phyloP scores from a whole-genome alignment of 202 grass and related monocot species.

The Alloteropsis angusta region DNA sequence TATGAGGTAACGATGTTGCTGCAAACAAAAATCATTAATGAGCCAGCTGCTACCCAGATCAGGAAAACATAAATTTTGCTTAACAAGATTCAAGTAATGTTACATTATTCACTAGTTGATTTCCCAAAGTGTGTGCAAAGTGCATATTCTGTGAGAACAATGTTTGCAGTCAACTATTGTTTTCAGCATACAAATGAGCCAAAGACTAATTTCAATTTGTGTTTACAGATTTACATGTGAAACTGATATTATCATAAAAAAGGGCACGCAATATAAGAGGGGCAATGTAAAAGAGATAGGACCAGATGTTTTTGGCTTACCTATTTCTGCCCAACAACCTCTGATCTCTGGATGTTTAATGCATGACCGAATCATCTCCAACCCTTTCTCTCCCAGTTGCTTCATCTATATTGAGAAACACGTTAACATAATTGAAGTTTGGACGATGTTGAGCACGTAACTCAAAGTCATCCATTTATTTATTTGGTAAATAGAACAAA shows the following conservation, averaged over 20 bases:
- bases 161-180: not conserved
- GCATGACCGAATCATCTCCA: constrained; percentile 43
- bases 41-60: not conserved
- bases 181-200: not conserved
- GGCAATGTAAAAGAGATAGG: constrained; percentile 6
- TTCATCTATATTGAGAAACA: constrained; percentile 47
- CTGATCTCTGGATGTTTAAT: constrained; percentile 21
- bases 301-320: constrained; percentile 39
- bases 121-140: not conserved
- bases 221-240: not conserved
- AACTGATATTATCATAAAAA: constrained; percentile 3
- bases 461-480: not conserved
- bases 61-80: not conserved
- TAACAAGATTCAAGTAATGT: not conserved
- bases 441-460: constrained; percentile 7
- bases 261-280: not conserved
- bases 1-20: constrained; percentile 57
- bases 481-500: not conserved
- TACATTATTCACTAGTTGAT: not conserved
- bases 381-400: constrained; percentile 64
- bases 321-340: constrained; percentile 59
- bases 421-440: not conserved
- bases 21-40: constrained; percentile 22
- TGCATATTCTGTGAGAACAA: not conserved
- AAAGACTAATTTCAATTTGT: not conserved